A percentile compares a stretch with the other conserved stretches of the same genome.
Evolutionary conservation across 225 moss, liverwort and hornwort genomes (phyloP).

Genomic region (Climacium dendroides): DNA sequence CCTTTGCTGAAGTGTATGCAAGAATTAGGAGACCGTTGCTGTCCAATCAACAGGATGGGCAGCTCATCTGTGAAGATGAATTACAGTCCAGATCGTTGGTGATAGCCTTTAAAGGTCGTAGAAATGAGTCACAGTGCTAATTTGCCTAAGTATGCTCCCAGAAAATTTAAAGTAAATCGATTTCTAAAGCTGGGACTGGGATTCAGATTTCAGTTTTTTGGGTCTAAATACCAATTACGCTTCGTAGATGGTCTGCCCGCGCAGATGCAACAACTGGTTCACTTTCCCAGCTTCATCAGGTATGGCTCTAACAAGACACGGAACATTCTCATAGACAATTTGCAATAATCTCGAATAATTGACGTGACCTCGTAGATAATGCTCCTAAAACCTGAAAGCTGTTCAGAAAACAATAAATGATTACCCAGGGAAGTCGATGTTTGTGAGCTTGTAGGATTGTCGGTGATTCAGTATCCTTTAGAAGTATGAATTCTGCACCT

Average conservation of each 20-base stretch:
- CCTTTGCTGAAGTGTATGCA: not conserved
- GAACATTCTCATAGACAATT: not conserved
- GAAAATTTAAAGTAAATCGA: not conserved
- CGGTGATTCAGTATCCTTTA: not conserved
- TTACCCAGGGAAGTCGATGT: not conserved
- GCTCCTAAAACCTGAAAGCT: not conserved
- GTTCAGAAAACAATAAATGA: not conserved
- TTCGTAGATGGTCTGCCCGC: constrained; percentile 59
- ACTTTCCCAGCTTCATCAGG: constrained; percentile 94
- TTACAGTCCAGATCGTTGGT: not conserved
- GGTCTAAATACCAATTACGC: constrained; percentile 81
- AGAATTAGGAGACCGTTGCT: not conserved
- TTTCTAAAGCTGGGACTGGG: not conserved
- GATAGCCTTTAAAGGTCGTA: not conserved
- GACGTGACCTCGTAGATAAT: not conserved
- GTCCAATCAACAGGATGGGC: not conserved
- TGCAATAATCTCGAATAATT: not conserved
- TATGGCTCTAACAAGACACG: not conserved
- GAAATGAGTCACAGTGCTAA: not conserved
- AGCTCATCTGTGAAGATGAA: not conserved
- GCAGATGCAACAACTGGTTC: constrained; percentile 77
- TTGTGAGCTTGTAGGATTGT: not conserved
- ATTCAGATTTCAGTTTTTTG: constrained; percentile 67
- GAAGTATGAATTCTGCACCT: not conserved
- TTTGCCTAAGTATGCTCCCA: not conserved